These are phyloP conservation scores for Penicillium sp. DNA, from an alignment of 2,329 filamentous ascomycete genomes.

Conservation along the genomic window DNA sequence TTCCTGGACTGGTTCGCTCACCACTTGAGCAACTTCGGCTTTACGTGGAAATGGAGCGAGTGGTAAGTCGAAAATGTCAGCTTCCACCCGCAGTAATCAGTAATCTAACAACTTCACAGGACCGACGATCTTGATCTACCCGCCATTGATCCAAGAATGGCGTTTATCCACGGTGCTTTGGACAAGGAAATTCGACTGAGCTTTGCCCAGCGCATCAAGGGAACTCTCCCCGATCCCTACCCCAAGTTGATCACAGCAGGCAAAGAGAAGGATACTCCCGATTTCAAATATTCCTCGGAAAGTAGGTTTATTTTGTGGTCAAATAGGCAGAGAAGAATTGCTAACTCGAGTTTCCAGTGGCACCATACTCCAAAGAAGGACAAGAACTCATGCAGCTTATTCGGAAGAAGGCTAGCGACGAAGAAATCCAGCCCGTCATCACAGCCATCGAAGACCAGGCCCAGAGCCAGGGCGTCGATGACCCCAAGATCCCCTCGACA, in stretches of 20 bases:
- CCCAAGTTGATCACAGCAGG: conserved; percentile 76
- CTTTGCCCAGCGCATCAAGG: conserved; percentile 93
- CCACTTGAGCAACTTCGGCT: conserved; percentile 97
- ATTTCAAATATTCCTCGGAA: conserved; percentile 83
- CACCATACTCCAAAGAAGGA: conserved; percentile 81
- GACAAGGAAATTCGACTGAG: conserved; percentile 97
- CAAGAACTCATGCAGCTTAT: conserved; percentile 76
- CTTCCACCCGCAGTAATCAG: neutral
- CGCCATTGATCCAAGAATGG: conserved; percentile 80
- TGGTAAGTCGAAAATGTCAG: conserved; percentile 58
- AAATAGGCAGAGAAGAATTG: conserved; percentile 10
- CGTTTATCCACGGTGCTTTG: conserved; percentile 84
- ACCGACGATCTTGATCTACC: conserved; percentile 78
- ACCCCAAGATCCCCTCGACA: conserved; percentile 80
- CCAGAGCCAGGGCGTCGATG: conserved; percentile 63
- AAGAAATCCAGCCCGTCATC: conserved; percentile 80
- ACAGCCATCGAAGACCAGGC: conserved; percentile 79
- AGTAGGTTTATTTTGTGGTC: conserved; percentile 52
- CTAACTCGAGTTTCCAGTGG: conserved; percentile 51
- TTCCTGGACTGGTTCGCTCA: conserved; percentile 98
- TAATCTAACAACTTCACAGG: conserved; percentile 43
- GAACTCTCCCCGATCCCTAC: conserved; percentile 83
- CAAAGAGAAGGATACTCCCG: conserved; percentile 93
- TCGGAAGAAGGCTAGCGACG: conserved; percentile 78
- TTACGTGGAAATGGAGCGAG: conserved; percentile 99